Base-by-base conservation (phyloP, 2,329 filamentous ascomycete species). In the Aspergillus melleus region DNA sequence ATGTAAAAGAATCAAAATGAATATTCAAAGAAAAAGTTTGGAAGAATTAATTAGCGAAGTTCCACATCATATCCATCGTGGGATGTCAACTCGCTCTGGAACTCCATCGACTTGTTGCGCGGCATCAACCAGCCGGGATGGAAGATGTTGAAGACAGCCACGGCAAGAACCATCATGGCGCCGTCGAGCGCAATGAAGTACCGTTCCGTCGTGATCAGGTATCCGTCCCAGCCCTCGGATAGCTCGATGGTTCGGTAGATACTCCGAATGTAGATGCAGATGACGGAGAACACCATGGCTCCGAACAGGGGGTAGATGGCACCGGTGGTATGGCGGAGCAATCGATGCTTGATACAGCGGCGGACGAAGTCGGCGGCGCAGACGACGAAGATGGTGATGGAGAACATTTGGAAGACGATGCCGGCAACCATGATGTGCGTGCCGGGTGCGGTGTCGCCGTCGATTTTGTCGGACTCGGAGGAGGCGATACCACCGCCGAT, bases 381-480 rank as follows among this genome's bases (percentile, higher is more conserved):
- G 64, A 69, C 60, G 49, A 79, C 79, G 70, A 88, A 88, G 57
- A 83, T 59, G 32, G 80, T 76, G 57, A 88, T 80, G 5, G 83
- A 81, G 58, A 78, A 76, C 46, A 88, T 81, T 65, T 88, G 86
- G 57, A 87, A 79, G n/a, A 81, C 76, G 20, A 88, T 81, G 14
- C 86, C 86, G 1, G 80, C 81, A 49, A 84, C 77, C 69, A 82
- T 80, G 57, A 82, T 73, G 65, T 83, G 66, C 46, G 82, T 81
- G 32, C 80, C 82, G 11, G 72, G 72, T n/a, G 77, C 67, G 62
- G 81, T 84, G 53, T 77, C 64, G 32, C 83, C 83, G 30, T 70
- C 66, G 10, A 77, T 76, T 2, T 77, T 65, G 26, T 80, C 78
- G 1, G 82, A 81, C 59, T 66, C 74, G 19, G 52, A 65, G 30